phyloP scores from a whole-genome alignment of 164 flowering plant species.

The Magnolia kwangsiensis region DNA sequence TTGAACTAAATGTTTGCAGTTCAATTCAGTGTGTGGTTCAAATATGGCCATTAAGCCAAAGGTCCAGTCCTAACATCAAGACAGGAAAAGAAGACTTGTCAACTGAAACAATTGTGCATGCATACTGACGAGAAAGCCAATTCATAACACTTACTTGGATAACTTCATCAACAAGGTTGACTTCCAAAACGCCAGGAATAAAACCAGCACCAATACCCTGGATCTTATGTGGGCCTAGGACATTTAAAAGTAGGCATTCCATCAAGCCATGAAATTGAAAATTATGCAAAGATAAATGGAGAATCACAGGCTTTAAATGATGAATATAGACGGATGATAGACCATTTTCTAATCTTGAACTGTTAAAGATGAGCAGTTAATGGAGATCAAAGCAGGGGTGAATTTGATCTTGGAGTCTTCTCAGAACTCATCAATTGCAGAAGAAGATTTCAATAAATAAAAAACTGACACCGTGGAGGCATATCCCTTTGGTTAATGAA shows the following conservation, averaged over 20 bases:
- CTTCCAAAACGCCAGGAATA: conserved; percentile 56
- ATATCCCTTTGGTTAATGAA: neutral
- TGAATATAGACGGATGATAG: neutral
- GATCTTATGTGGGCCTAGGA: conserved; percentile 61
- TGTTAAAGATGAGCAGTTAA: neutral
- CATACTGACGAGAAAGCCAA: neutral
- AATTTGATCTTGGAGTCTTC: no score
- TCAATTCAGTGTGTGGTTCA: neutral
- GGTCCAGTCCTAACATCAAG: neutral
- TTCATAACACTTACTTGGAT: conserved; percentile 25
- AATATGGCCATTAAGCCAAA: neutral
- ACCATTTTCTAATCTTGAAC: neutral
- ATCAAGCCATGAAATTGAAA: neutral
- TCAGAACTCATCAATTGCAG: no score
- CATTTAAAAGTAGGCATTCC: neutral
- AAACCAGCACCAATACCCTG: conserved; percentile 82
- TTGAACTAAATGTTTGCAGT: neutral
- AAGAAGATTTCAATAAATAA: no score
- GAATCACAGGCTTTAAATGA: neutral
- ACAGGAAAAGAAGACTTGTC: no score
- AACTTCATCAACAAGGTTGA: conserved; percentile 34
- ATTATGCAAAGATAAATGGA: neutral
- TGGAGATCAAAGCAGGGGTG: no score
- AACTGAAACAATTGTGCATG: neutral
- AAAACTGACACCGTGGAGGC: neutral